Conservation (phyloP, 352 stramenopile genomes). For the Phytophthora fragariaefolia region DNA sequence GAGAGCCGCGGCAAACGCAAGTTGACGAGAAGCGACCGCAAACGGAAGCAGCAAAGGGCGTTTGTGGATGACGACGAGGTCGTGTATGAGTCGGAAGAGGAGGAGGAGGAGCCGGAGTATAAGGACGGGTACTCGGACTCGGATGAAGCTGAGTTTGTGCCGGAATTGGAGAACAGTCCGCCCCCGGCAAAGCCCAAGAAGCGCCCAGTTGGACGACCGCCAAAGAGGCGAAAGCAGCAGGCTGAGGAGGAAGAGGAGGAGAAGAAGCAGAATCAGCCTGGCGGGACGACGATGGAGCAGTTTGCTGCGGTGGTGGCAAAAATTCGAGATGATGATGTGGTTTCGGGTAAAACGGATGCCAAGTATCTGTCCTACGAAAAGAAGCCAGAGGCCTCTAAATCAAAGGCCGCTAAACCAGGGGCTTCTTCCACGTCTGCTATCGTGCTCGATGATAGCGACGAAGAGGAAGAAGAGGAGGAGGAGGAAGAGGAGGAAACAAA, state of each 20-base stretch:
- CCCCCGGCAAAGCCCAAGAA: constrained; percentile 27
- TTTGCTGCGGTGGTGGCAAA: constrained; percentile 38
- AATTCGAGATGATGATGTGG: constrained; percentile 39
- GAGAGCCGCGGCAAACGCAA: constrained; percentile 35
- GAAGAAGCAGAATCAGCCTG: constrained; percentile 8
- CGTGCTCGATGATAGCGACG: constrained; percentile 60
- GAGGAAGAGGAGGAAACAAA: constrained; percentile 39
- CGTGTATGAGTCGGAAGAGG: constrained; percentile 43
- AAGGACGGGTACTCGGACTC: constrained; percentile 43
- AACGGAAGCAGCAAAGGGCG: constrained; percentile 19
- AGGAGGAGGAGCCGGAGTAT: constrained; percentile 49
- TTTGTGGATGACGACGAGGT: constrained; percentile 38
- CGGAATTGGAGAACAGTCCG: constrained; percentile 28
- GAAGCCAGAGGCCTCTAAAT: constrained; percentile 8
- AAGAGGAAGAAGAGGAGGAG: constrained; percentile 43
- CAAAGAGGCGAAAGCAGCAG: constrained; percentile 23
- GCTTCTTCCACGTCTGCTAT: constrained; percentile 56
- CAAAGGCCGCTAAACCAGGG: constrained; percentile 27
- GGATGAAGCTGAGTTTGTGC: constrained; percentile 46
- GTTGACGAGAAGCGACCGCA: constrained; percentile 17
- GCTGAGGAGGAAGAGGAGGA: constrained; percentile 11
- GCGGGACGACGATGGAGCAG: constrained; percentile 30
- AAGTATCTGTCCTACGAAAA: constrained; percentile 46
- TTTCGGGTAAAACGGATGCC: constrained; percentile 7
- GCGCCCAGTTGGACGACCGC: not conserved